A percentile compares a stretch with the other conserved stretches of the same genome.
Evolutionary conservation across 139 green algal species (phyloP).

Genomic region (Asterochloris sp.): DNA sequence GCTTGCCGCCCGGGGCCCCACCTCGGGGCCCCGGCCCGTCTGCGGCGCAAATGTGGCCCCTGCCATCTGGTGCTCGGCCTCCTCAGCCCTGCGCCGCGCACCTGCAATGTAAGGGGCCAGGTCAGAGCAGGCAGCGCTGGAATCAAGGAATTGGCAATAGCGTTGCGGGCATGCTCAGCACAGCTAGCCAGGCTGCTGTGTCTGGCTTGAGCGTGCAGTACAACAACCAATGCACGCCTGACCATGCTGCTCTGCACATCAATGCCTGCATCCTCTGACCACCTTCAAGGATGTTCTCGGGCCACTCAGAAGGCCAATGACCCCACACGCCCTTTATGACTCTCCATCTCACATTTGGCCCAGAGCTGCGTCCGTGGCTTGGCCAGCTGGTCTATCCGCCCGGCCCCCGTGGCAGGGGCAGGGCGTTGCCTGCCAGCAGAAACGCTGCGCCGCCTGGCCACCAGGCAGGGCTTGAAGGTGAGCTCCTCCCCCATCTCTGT

Average conservation of each 20-base stretch:
- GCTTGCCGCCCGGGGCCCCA: not conserved
- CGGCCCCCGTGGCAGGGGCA: slow-evolving; percentile 1
- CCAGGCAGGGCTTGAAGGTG: not conserved
- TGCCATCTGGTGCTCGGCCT: slow-evolving; percentile 25
- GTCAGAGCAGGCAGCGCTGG: not conserved
- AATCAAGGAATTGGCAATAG: too few relatives aligned
- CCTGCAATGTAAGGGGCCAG: not conserved
- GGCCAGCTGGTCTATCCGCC: slow-evolving; percentile 20
- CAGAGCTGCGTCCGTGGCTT: slow-evolving; percentile 28
- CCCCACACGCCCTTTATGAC: too few relatives aligned
- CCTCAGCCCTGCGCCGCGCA: slow-evolving; percentile 17
- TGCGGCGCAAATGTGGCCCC: slow-evolving; percentile 33
- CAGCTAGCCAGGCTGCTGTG: too few relatives aligned
- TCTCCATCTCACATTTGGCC: slow-evolving; percentile 20
- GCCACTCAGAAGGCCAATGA: too few relatives aligned
- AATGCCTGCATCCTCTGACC: too few relatives aligned
- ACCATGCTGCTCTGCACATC: too few relatives aligned
- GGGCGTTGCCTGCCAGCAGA: not conserved
- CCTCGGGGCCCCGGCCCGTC: slow-evolving; percentile 24
- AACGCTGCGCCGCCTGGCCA: slow-evolving; percentile 10
- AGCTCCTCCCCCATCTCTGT: not conserved
- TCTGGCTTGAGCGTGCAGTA: too few relatives aligned
- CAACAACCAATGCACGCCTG: too few relatives aligned
- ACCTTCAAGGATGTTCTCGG: too few relatives aligned
- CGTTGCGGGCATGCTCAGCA: too few relatives aligned